A percentile compares a stretch with the other conserved stretches of the same genome.
These are phyloP conservation scores for Hypoxylon crocopeplum DNA, from an alignment of 495 filamentous ascomycete species.

Conservation along the genomic window DNA sequence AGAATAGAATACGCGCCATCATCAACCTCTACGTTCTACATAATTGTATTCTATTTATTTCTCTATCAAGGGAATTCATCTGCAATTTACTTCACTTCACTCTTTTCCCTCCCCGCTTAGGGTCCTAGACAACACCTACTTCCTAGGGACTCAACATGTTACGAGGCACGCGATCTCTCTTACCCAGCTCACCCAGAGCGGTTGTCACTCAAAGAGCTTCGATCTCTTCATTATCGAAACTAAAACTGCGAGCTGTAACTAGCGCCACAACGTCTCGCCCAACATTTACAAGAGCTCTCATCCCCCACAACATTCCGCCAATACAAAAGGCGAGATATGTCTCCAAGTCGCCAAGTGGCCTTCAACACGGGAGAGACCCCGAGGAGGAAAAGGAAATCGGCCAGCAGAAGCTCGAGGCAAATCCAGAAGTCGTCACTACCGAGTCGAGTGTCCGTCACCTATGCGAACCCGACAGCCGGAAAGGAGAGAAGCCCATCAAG, in stretches of 20 bases:
- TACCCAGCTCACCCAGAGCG: constrained; percentile 38
- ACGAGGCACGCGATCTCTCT: constrained; percentile 44
- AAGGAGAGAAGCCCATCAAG: constrained; percentile 62
- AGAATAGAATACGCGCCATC: no score
- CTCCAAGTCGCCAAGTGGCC: constrained; percentile 32
- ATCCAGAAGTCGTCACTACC: constrained; percentile 65
- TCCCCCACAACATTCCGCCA: constrained; percentile 22
- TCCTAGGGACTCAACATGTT: constrained; percentile 39
- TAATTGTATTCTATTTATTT: no score
- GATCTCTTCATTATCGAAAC: constrained; percentile 17
- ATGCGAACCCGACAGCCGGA: constrained; percentile 49
- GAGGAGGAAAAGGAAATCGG: constrained; percentile 59
- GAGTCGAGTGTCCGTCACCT: constrained; percentile 63
- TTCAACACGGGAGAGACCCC: constrained; percentile 55
- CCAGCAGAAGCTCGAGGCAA: constrained; percentile 57
- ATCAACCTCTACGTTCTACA: no score
- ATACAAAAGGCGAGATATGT: constrained; percentile 38
- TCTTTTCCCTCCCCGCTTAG: neutral
- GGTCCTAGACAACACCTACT: neutral
- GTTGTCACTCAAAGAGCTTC: constrained; percentile 11
- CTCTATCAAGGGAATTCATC: no score
- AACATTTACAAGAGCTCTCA: neutral
- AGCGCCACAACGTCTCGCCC: neutral
- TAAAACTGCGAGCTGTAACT: neutral
- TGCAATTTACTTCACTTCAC: neutral